phyloP scores from a whole-genome alignment of 1,284 basidiomycete genomes.

The Apiotrichum veenhuisii region DNA sequence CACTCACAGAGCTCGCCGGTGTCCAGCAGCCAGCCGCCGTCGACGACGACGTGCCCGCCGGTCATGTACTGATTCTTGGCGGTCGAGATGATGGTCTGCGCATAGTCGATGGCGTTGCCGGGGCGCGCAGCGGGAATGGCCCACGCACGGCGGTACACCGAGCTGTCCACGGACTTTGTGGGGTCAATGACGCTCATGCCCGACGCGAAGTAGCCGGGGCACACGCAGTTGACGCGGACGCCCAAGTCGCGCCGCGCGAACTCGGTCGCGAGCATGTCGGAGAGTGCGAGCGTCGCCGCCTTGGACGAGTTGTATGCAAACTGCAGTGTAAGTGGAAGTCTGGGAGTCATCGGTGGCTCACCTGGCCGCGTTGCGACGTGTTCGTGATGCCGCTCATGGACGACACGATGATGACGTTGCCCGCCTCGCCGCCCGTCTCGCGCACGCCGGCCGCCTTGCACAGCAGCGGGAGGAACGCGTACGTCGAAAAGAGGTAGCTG shows the following conservation, averaged over 20 bases:
- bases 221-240: constrained; percentile 31
- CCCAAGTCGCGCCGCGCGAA: constrained; percentile 26
- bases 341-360: background rate
- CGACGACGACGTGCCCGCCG: constrained; percentile 40
- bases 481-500: constrained; percentile 47
- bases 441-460: constrained; percentile 31
- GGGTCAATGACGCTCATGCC: constrained; percentile 42
- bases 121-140: constrained; percentile 44
- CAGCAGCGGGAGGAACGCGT: constrained; percentile 48
- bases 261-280: constrained; percentile 29
- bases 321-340: background rate
- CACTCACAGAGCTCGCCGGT: background rate
- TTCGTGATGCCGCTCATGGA: constrained; percentile 20
- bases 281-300: constrained; percentile 30
- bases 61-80: constrained; percentile 43
- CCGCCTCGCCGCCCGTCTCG: constrained; percentile 36
- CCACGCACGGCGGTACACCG: constrained; percentile 32
- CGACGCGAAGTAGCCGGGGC: constrained; percentile 36
- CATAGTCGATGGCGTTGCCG: constrained; percentile 45
- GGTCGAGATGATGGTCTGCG: constrained; percentile 26
- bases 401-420: constrained; percentile 47
- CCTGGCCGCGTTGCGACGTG: constrained; percentile 12
- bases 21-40: constrained; percentile 47
- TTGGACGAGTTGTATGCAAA: constrained; percentile 20
- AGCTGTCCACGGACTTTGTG: constrained; percentile 12